Base-by-base conservation (phyloP, 441 rosid species). In the Populus tomentosa region DNA sequence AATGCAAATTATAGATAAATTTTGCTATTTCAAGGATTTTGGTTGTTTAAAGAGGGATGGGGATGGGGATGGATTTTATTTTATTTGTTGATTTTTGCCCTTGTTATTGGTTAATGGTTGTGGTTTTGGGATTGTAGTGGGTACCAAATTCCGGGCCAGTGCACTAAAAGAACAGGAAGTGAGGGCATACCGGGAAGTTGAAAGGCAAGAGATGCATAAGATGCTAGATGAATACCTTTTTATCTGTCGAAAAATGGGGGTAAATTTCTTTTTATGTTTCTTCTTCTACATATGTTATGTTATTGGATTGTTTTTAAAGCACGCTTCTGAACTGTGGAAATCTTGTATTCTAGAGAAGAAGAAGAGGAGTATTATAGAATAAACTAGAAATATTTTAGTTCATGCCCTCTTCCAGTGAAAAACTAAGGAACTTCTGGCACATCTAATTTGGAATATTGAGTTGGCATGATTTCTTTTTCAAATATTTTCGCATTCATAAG, bases 231-330 rank as follows among this genome's bases (percentile, higher is more conserved):
- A 85, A n/a, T 92, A 87, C 83, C 89, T 91, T 81, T 75, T 64
- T 26, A 46, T 90, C 76, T 92, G 98, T 83, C 78, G 77, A n/a
- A 86, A 24, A 81, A 80, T 82, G 79, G 98, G 98, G 93, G 99
- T 92, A 93, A 82, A 35, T 2, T 71, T 82, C 71, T 73, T 74
- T 70, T 84, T 21, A 50, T 72, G 65, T 78, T 68, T 74, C 77
- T 46, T 77, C 38, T 7, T 65, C 6, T 66, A 3, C 62, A 33
- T 5, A 14, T 72, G 20, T 35, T 78, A 8, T 23, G 16, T 78
- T 3, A 16, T 6, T 6, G 42, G 35, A 9, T n/a, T 53, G 30
- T 32, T 71, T 18, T 42, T 8, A 20, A 10, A 6, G 62, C 7
- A 30, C 32, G 65, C 35, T 40, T 23, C 24, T 18, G 61, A 21